These are phyloP conservation scores for Capronia epimyces DNA, from an alignment of 2,329 filamentous ascomycete species.

Conservation along the genomic window DNA sequence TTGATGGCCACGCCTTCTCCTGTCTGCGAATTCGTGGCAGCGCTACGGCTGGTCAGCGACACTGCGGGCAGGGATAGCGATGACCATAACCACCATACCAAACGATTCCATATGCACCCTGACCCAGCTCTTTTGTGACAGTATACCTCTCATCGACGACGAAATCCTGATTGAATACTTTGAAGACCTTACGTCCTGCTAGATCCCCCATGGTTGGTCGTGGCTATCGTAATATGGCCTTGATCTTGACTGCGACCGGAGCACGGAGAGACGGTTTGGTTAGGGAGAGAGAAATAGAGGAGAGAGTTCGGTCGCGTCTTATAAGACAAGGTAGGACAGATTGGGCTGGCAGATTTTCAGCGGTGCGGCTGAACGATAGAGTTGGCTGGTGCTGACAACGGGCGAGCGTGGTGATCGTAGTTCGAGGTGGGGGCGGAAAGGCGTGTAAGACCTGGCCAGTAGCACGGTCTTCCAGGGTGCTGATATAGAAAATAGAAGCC, in stretches of 20 bases:
- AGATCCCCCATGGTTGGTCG: slow-evolving; percentile 52
- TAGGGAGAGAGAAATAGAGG: background rate
- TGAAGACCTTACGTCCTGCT: slow-evolving; percentile 82
- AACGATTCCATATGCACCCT: slow-evolving; percentile 97
- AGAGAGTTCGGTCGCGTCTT: slow-evolving; percentile 5
- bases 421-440: slow-evolving; percentile 18
- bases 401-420: slow-evolving; percentile 11
- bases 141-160: slow-evolving; percentile 97
- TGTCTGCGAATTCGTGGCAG: slow-evolving; percentile 84
- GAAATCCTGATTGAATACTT: slow-evolving; percentile 99
- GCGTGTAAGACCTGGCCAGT: slow-evolving; percentile 24
- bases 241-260: background rate
- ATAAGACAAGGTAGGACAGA: slow-evolving; percentile 4
- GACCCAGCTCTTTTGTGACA: slow-evolving; percentile 96
- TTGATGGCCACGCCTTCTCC: slow-evolving; percentile 96
- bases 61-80: background rate
- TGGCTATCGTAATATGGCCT: background rate
- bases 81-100: slow-evolving; percentile 57
- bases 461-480: slow-evolving; percentile 2
- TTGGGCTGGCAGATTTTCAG: slow-evolving; percentile 5
- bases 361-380: slow-evolving; percentile 24
- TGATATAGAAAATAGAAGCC: slow-evolving; percentile 2
- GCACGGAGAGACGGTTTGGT: background rate
- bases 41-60: slow-evolving; percentile 50
- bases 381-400: slow-evolving; percentile 24